A percentile compares a stretch with the other conserved stretches of the same genome.
phyloP scores from a whole-genome alignment of 441 rosid species.

The Corymbia calophylla region DNA sequence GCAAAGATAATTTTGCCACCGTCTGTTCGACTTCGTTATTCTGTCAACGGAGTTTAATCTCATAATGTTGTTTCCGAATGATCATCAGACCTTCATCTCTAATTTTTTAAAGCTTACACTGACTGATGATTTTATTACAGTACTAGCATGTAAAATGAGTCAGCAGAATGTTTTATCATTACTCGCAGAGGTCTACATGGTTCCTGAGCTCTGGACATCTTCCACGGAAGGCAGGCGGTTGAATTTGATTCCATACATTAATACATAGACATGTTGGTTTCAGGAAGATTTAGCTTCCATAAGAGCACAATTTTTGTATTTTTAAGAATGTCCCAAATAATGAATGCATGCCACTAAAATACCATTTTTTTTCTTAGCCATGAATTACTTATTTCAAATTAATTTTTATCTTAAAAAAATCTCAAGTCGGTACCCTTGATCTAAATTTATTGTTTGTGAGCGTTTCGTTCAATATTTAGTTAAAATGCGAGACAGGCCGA shows the following conservation, averaged over 20 bases:
- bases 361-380: neutral
- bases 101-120: neutral
- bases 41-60: neutral
- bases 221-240: neutral
- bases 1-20: neutral
- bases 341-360: neutral
- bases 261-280: neutral
- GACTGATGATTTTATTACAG: neutral
- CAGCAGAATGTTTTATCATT: neutral
- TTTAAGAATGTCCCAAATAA: neutral
- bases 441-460: neutral
- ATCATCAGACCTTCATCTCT: neutral
- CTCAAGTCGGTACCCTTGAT: neutral
- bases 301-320: neutral
- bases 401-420: neutral
- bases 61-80: neutral
- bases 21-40: neutral
- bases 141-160: neutral
- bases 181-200: neutral
- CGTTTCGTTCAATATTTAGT: neutral
- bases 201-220: neutral
- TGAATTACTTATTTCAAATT: neutral
- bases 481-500: neutral
- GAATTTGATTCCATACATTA: neutral
- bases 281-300: neutral